Evolutionary conservation across 1,284 basidiomycete species (phyloP).

Genomic region (Omphalotus olearius): DNA sequence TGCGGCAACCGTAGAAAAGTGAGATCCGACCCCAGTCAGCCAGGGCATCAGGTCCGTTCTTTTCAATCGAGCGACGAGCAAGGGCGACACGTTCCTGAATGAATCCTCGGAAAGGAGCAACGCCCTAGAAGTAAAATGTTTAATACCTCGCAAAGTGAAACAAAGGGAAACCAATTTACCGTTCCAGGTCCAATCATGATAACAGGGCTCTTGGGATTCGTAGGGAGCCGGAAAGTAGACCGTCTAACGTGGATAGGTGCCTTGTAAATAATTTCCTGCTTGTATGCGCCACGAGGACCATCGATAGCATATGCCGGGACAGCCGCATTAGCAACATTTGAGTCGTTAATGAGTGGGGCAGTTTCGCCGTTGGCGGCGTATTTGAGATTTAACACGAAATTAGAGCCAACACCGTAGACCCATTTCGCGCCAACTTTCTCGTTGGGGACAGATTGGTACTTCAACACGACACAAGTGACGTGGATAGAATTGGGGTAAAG

Average conservation of each 20-base stretch:
- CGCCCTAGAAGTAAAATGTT: constrained; percentile 55
- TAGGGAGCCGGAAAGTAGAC: constrained; percentile 95
- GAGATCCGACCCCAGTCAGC: constrained; percentile 94
- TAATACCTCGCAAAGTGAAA: constrained; percentile 10
- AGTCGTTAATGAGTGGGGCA: constrained; percentile 38
- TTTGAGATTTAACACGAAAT: constrained; percentile 91
- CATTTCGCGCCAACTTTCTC: constrained; percentile 51
- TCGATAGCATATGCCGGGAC: constrained; percentile 81
- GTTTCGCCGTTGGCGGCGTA: constrained; percentile 63
- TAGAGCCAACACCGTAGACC: constrained; percentile 86
- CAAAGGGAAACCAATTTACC: constrained; percentile 49
- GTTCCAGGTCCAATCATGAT: constrained; percentile 99
- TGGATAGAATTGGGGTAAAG: constrained; percentile 86
- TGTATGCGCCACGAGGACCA: constrained; percentile 87
- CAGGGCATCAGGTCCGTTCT: constrained; percentile 88
- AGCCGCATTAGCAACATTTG: constrained; percentile 34
- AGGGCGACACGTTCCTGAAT: constrained; percentile 96
- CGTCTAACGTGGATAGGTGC: constrained; percentile 93
- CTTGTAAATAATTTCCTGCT: constrained; percentile 67
- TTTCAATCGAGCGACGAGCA: constrained; percentile 89
- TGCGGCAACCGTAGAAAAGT: constrained; percentile 95
- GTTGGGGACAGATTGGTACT: constrained; percentile 71
- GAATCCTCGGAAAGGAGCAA: constrained; percentile 98
- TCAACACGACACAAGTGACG: constrained; percentile 92
- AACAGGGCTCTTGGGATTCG: constrained; percentile 95